Evolutionary conservation across 768 basidiomycete genomes (phyloP), one percentile per base, ranked within the genome.

Genomic region (Tricholomella constricta): DNA sequence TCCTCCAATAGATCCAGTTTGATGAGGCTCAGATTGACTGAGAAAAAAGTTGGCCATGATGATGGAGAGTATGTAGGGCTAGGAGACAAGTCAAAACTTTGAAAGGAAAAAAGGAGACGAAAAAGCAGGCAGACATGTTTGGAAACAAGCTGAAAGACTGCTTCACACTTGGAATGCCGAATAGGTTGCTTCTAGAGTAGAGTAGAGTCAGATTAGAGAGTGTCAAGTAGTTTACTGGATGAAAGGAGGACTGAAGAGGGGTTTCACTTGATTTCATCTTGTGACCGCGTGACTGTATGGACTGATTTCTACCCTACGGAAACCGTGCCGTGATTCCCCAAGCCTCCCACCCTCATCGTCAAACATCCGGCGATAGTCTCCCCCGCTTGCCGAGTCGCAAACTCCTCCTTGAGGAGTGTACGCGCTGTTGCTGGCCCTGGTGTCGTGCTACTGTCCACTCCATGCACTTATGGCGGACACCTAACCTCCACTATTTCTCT

Each of bases 351-450:
- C n/a, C n/a, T n/a, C n/a, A n/a, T n/a, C n/a, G n/a, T n/a, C n/a
- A n/a, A n/a, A n/a, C n/a, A n/a, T n/a, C n/a, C n/a, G n/a, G n/a
- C n/a, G n/a, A n/a, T n/a, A n/a, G n/a, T n/a, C n/a, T n/a, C n/a
- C n/a, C n/a, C n/a, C n/a, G n/a, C n/a, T n/a, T n/a, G n/a, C n/a
- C n/a, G n/a, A n/a, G n/a, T n/a, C n/a, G n/a, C n/a, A n/a, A n/a
- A n/a, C n/a, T n/a, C n/a, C n/a, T n/a, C n/a, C n/a, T n/a, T 17
- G 29, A 47, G 34, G 10, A 17, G 12, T 54, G 53, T 31, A 25
- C 35, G 22, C 47, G 47, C 9, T 54, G 53, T 27, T 54, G n/a
- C 26, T 55, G 22, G 35, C 36, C n/a, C n/a, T n/a, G n/a, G n/a
- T n/a, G n/a, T n/a, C n/a, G n/a, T n/a, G n/a, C n/a, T n/a, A n/a